A percentile compares a stretch with the other conserved stretches of the same genome.
These are phyloP conservation scores for Globisporangium echinulatum DNA, from an alignment of 352 stramenopile genomes.

Conservation along the genomic window DNA sequence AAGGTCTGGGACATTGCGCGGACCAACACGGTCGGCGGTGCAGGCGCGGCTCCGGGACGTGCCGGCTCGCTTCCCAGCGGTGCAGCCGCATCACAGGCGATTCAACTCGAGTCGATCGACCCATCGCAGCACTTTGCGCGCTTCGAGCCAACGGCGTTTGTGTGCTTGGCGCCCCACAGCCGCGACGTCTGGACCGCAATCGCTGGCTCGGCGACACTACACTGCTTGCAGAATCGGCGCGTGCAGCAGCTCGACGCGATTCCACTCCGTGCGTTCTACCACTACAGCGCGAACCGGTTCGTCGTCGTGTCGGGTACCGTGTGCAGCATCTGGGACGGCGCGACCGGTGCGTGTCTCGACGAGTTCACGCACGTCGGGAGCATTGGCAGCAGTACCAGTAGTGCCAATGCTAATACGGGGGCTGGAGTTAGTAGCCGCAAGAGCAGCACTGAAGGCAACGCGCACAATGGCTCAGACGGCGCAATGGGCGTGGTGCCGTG, in stretches of 20 bases:
- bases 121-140: slow-evolving; percentile 40
- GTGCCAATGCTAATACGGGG: not conserved
- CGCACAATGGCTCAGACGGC: slow-evolving; percentile 13
- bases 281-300: slow-evolving; percentile 65
- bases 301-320: slow-evolving; percentile 48
- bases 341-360: slow-evolving; percentile 39
- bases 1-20: slow-evolving; percentile 85
- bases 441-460: not conserved
- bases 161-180: slow-evolving; percentile 40
- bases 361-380: slow-evolving; percentile 49
- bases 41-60: not conserved
- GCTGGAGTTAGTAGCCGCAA: not conserved
- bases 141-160: slow-evolving; percentile 52
- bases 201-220: slow-evolving; percentile 40
- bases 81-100: slow-evolving; percentile 31
- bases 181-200: slow-evolving; percentile 60
- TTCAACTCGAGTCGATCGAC: slow-evolving; percentile 63
- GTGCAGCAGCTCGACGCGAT: slow-evolving; percentile 70
- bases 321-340: slow-evolving; percentile 70
- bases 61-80: not conserved
- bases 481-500: slow-evolving; percentile 17
- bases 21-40: slow-evolving; percentile 8
- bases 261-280: slow-evolving; percentile 61
- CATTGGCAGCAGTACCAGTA: not conserved
- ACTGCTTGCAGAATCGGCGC: slow-evolving; percentile 46